Evolutionary conservation across 441 rosid genomes (phyloP).

Genomic region (Pelargonium hybrid): DNA sequence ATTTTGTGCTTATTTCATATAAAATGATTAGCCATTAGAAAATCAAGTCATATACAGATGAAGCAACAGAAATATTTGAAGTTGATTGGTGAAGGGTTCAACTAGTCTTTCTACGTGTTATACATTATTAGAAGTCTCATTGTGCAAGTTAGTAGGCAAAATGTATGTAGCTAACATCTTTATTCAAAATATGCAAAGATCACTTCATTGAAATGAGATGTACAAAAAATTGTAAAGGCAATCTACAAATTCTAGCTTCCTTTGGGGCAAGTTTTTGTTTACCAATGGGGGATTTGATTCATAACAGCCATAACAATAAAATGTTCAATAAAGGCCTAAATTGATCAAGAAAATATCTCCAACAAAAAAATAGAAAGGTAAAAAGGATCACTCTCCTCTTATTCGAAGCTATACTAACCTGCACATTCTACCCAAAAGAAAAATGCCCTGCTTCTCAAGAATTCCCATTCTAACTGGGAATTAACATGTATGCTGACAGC

Average conservation of each 20-base stretch:
- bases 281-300: neutral
- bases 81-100: too few species aligned
- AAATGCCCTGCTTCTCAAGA: slow-evolving; percentile 13
- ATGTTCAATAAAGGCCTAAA: neutral
- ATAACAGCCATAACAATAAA: neutral
- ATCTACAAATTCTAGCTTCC: neutral
- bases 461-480: slow-evolving; percentile 11
- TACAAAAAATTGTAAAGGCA: neutral
- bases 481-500: slow-evolving; percentile 1
- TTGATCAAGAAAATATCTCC: neutral
- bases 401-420: slow-evolving; percentile 16
- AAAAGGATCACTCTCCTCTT: neutral
- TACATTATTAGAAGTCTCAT: too few species aligned
- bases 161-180: neutral
- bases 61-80: too few species aligned
- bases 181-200: neutral
- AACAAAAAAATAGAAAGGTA: slow-evolving; percentile 1
- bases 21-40: too few species aligned
- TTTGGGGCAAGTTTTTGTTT: neutral
- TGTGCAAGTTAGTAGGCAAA: too few species aligned
- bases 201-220: neutral
- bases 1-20: too few species aligned
- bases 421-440: neutral
- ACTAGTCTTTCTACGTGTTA: too few species aligned
- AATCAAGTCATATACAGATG: too few species aligned